Conservation (phyloP, 768 basidiomycete species). For the Chalciporus piperatus region DNA sequence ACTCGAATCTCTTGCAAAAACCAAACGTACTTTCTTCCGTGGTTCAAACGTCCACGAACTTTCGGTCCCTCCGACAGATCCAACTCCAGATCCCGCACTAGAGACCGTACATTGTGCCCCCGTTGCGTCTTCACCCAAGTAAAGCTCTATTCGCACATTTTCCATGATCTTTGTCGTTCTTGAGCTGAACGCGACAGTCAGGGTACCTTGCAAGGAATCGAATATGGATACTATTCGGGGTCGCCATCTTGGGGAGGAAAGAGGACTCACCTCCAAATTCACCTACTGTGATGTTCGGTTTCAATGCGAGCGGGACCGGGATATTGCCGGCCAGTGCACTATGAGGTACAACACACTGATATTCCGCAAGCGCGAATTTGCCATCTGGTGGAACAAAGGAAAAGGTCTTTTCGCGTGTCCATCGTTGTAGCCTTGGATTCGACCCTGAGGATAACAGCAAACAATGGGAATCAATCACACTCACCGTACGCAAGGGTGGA, state of each 20-base stretch:
- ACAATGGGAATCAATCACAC: slow-evolving; percentile 15
- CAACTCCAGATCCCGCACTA: slow-evolving; percentile 51
- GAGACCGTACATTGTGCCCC: slow-evolving; percentile 70
- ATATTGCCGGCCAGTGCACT: slow-evolving; percentile 40
- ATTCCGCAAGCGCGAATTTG: slow-evolving; percentile 79
- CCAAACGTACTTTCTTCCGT: slow-evolving; percentile 47
- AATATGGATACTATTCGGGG: background rate
- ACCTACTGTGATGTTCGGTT: slow-evolving; percentile 35
- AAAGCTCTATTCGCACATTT: slow-evolving; percentile 65
- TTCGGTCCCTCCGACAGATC: slow-evolving; percentile 36
- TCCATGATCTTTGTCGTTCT: slow-evolving; percentile 68
- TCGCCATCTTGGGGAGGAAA: background rate
- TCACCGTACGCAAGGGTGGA: slow-evolving; percentile 92
- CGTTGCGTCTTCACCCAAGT: slow-evolving; percentile 71
- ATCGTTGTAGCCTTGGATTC: slow-evolving; percentile 64
- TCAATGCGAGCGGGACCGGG: slow-evolving; percentile 51
- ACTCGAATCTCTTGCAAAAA: background rate
- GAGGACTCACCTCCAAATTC: slow-evolving; percentile 31
- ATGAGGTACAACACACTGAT: slow-evolving; percentile 58
- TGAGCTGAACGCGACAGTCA: slow-evolving; percentile 63
- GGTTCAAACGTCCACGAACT: slow-evolving; percentile 84
- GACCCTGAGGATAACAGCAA: slow-evolving; percentile 5
- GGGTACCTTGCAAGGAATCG: slow-evolving; percentile 41
- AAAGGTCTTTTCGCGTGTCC: slow-evolving; percentile 69
- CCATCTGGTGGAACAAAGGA: slow-evolving; percentile 97